Percentiles rank a stretch among this genome's conserved stretches.
Conservation (phyloP, 495 filamentous ascomycete genomes). For the Chaetomidium leptoderma region DNA sequence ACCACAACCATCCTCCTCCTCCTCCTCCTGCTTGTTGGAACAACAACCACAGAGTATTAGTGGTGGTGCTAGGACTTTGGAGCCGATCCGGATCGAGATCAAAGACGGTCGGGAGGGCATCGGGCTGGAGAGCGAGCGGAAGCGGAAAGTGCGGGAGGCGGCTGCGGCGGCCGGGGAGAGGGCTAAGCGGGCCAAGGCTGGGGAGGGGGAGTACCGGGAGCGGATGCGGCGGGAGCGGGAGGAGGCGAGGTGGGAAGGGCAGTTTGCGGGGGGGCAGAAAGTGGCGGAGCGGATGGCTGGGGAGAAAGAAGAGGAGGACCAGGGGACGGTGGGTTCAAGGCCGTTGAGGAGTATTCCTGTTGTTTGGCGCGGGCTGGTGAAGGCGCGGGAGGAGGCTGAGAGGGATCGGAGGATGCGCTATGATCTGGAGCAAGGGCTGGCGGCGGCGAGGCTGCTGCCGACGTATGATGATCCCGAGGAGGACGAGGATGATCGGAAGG, state of each 20-base stretch:
- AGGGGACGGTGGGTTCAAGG: conserved; percentile 28
- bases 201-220: conserved; percentile 74
- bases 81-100: conserved; percentile 64
- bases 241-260: conserved; percentile 60
- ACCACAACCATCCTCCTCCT: neutral
- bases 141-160: conserved; percentile 71
- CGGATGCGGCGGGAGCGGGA: conserved; percentile 68
- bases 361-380: conserved; percentile 71
- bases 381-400: conserved; percentile 65
- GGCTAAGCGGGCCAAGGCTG: conserved; percentile 59
- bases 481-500: conserved; percentile 49
- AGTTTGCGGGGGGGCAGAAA: conserved; percentile 71
- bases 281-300: conserved; percentile 71
- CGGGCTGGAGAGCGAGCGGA: conserved; percentile 75
- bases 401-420: conserved; percentile 61
- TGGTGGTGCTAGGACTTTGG: conserved; percentile 32
- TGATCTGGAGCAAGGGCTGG: conserved; percentile 54
- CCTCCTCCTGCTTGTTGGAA: no score
- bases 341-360: conserved; percentile 63
- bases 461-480: conserved; percentile 51
- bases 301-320: conserved; percentile 25
- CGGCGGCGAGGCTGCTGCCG: conserved; percentile 45
- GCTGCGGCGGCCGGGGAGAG: conserved; percentile 47
- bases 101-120: conserved; percentile 86
- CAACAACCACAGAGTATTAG: no score